These are phyloP conservation scores for Rhodosporidiobolus odoratus DNA, from an alignment of 768 basidiomycete genomes.

Conservation along the genomic window DNA sequence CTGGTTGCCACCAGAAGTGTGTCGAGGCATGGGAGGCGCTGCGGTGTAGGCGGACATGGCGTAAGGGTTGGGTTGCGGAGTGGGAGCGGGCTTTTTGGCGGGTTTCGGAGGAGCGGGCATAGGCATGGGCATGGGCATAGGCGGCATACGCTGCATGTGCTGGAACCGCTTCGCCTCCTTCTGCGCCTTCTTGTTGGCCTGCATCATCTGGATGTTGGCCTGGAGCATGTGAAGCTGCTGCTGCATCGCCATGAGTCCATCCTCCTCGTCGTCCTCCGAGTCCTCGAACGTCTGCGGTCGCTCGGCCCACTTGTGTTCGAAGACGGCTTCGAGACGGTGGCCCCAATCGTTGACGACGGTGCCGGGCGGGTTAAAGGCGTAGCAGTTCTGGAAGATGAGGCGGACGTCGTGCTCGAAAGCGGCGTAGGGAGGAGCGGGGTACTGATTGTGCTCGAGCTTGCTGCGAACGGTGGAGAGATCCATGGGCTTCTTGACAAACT, in stretches of 20 bases:
- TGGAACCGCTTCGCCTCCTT: conserved; percentile 55
- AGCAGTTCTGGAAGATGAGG: conserved; percentile 90
- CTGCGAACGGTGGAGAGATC: conserved; percentile 81
- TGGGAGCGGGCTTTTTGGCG: conserved; percentile 4
- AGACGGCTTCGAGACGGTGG: conserved; percentile 72
- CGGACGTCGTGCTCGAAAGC: conserved; percentile 87
- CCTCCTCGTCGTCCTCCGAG: conserved; percentile 29
- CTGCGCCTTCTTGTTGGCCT: conserved; percentile 68
- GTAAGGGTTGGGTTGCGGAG: conserved; percentile 26
- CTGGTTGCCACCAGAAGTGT: conserved; percentile 1
- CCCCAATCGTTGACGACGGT: conserved; percentile 84
- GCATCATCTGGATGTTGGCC: conserved; percentile 58
- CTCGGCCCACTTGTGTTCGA: conserved; percentile 88
- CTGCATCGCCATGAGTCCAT: conserved; percentile 68
- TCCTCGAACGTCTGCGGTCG: conserved; percentile 50
- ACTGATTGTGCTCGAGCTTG: conserved; percentile 73
- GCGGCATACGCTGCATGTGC: conserved; percentile 25
- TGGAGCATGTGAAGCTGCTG: conserved; percentile 72
- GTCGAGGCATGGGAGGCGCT: conserved; percentile 4
- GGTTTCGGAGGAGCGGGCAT: conserved; percentile 20
- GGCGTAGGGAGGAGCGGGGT: conserved; percentile 57
- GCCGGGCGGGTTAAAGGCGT: conserved; percentile 80
- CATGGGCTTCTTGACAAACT: conserved; percentile 90
- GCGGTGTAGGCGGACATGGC: conserved; percentile 9
- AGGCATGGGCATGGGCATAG: too few species aligned